phyloP scores from a whole-genome alignment of 169 alveolate species.

The Condylostoma magnum region DNA sequence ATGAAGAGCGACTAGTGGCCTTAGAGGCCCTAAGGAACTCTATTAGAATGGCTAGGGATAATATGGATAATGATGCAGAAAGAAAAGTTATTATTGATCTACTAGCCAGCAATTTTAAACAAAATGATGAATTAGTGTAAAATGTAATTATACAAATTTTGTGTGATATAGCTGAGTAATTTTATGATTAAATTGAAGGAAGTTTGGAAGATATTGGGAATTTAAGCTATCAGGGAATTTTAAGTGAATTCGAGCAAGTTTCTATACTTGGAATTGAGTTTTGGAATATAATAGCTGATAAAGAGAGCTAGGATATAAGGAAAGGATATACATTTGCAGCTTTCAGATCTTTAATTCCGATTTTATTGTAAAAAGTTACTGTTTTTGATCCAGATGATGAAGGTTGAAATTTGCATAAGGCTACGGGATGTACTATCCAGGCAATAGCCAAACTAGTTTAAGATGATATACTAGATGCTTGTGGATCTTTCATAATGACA shows the following conservation, averaged over 20 bases:
- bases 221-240: not conserved
- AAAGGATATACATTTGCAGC: not conserved
- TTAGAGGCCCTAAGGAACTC: slow-evolving; percentile 4
- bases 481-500: not conserved
- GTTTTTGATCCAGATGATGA: not conserved
- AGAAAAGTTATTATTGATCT: not conserved
- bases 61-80: not conserved
- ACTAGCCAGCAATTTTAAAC: not conserved
- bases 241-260: not conserved
- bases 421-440: not conserved
- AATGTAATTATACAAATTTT: not conserved
- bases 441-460: not conserved
- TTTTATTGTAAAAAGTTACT: not conserved
- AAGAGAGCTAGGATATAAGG: not conserved
- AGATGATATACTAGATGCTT: not conserved
- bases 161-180: not conserved
- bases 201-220: not conserved
- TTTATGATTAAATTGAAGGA: not conserved
- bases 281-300: slow-evolving; percentile 4
- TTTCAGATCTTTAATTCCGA: not conserved
- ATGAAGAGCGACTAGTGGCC: not conserved
- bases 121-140: not conserved
- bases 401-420: not conserved
- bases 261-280: not conserved
- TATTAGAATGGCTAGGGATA: not conserved